Evolutionary conservation across 495 filamentous ascomycete genomes (phyloP), one percentile per base, ranked within the genome.

Genomic region (Lindgomyces ingoldianus): DNA sequence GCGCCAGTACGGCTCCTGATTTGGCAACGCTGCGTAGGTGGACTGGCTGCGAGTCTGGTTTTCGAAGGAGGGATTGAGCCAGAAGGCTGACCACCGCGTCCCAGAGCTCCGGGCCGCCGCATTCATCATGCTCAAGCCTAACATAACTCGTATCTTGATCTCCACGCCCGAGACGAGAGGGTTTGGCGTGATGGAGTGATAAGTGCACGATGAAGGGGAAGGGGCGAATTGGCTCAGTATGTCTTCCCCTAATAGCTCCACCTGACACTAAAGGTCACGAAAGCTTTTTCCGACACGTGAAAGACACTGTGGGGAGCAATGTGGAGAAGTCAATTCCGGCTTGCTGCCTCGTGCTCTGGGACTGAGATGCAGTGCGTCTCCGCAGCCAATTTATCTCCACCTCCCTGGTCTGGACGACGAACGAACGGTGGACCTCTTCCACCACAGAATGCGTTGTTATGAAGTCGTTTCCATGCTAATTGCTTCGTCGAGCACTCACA

Each of bases 1-100:
- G 47, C 76, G 75, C 81, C 81, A 83, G 59, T 66, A 72, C 11
- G 22, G 49, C 4, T 53, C 41, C 11, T 53, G 14, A 25, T 18
- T 48, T 18, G 45, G 3, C 11, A n/a, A 8, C 0, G 27, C 27
- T 42, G 25, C 22, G 41, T 4, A 10, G 36, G 24, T 50, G 12
- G 22, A 8, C 4, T 47, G 44, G 18, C 21, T 6, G 4, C 44
- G 44, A 22, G 6, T 4, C 21, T 47, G 44, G 21, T 22, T 22
- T 6, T n/a, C 44, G 21, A 47, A 47, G 6, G 44, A 47, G 6
- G 21, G 21, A n/a, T 8, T 19, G 16, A n/a, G 44, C 44, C 4
- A n/a, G 18, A n/a, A 19, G 44, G 44, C 44, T n/a, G 44, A 47
- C 6, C 14, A 6, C 14, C 33, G 33, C 6, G 33, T 39, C 33